Evolutionary conservation across 345 rosid genomes (phyloP).

Genomic region (Pseudoturritis turrita): DNA sequence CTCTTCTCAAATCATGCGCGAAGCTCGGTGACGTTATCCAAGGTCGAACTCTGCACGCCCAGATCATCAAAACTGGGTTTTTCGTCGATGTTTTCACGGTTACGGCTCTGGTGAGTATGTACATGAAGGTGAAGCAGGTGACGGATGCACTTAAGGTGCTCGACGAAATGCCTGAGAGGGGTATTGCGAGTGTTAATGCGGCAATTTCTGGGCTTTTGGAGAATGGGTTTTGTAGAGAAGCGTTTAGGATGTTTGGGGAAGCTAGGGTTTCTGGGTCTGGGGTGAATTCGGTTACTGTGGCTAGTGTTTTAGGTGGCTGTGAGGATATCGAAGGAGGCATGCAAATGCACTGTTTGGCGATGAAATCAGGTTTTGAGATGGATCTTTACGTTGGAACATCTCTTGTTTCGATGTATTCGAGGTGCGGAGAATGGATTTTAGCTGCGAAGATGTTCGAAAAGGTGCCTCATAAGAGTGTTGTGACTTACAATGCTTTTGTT

Average conservation of each 20-base stretch:
- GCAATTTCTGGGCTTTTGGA: conserved; percentile 50
- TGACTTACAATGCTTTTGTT: conserved; percentile 54
- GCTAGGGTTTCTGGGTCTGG: conserved; percentile 28
- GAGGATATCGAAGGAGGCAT: conserved; percentile 27
- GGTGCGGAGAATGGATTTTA: conserved; percentile 34
- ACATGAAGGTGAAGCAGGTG: conserved; percentile 36
- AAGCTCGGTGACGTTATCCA: conserved; percentile 41
- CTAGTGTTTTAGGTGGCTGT: conserved; percentile 47
- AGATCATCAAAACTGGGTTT: conserved; percentile 49
- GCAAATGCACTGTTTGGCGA: conserved; percentile 56
- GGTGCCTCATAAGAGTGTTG: conserved; percentile 42
- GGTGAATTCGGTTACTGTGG: conserved; percentile 55
- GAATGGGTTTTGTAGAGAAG: conserved; percentile 37
- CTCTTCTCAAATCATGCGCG: conserved; percentile 61
- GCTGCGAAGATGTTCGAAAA: conserved; percentile 48
- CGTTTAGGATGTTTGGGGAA: conserved; percentile 42
- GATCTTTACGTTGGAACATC: conserved; percentile 58
- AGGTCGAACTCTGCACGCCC: conserved; percentile 49
- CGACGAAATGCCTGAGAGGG: conserved; percentile 33
- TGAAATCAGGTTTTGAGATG: conserved; percentile 46
- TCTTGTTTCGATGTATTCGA: conserved; percentile 49
- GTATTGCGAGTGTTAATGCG: conserved; percentile 43
- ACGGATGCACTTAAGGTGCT: conserved; percentile 36
- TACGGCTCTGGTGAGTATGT: conserved; percentile 45
- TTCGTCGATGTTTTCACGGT: conserved; percentile 33